Conservation (phyloP, 2,329 filamentous ascomycete genomes). For the Raffaelea albimanens region DNA sequence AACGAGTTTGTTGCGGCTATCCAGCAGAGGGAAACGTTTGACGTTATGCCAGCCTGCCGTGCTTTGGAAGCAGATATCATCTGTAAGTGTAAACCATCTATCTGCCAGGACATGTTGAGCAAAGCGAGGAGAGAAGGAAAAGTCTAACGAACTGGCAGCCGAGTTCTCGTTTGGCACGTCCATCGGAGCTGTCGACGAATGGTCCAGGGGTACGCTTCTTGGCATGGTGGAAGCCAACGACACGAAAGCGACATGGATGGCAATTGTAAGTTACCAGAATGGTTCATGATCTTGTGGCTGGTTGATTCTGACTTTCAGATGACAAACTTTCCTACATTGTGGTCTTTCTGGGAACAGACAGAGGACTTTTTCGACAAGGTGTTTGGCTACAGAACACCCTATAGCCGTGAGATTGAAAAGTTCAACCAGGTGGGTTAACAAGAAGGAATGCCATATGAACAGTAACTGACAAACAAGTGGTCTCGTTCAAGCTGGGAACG, state of each 20-base stretch:
- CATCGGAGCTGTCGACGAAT: slow-evolving; percentile 4
- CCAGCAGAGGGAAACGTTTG: neutral
- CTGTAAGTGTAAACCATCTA: neutral
- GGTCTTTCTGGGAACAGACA: neutral
- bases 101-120: too few species aligned
- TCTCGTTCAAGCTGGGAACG: neutral
- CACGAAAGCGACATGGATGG: slow-evolving; percentile 8
- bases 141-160: too few species aligned
- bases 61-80: slow-evolving; percentile 8
- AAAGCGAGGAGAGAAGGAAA: neutral
- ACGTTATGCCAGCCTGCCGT: slow-evolving; percentile 1
- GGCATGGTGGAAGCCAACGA: slow-evolving; percentile 8
- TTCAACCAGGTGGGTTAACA: neutral
- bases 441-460: too few species aligned
- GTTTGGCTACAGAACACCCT: neutral
- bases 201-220: slow-evolving; percentile 1
- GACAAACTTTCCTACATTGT: slow-evolving; percentile 1
- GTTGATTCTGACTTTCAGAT: neutral
- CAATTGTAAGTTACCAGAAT: neutral
- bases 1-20: neutral
- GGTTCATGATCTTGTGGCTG: too few species aligned
- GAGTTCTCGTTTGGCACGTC: slow-evolving; percentile 6
- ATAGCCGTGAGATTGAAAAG: neutral
- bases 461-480: neutral
- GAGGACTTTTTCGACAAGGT: neutral